Conservation (phyloP, 306 rosid genomes). For the Dalbergia cultrata region DNA sequence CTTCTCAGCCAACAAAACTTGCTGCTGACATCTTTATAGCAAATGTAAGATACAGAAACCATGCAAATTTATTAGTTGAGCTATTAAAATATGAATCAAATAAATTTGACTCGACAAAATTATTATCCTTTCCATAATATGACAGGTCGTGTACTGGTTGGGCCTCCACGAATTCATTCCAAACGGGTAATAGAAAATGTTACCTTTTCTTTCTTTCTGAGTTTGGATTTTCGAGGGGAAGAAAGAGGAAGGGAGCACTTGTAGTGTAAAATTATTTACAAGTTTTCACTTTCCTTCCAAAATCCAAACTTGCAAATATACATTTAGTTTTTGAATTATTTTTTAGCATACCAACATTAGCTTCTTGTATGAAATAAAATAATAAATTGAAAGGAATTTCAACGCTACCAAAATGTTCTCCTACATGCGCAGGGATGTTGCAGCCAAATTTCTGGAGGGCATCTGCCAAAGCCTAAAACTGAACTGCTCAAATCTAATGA, state of each 20-base stretch:
- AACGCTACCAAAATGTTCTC: slow-evolving; percentile 8
- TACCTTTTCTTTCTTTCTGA: no score
- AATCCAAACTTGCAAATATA: no score
- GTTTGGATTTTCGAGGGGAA: no score
- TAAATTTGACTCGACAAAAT: slow-evolving; percentile 2
- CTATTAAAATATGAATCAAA: not conserved
- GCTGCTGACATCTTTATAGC: slow-evolving; percentile 66
- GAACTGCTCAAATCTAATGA: slow-evolving; percentile 59
- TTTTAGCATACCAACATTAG: not conserved
- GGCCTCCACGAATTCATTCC: slow-evolving; percentile 69
- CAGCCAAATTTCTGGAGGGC: slow-evolving; percentile 43
- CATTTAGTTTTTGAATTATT: not conserved
- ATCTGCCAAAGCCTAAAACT: slow-evolving; percentile 60
- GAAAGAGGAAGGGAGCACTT: no score
- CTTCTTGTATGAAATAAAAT: not conserved
- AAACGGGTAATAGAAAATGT: slow-evolving; percentile 51
- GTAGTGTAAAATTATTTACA: no score
- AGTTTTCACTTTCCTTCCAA: no score
- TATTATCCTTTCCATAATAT: slow-evolving; percentile 6
- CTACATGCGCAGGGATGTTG: slow-evolving; percentile 51
- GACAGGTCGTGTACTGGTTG: slow-evolving; percentile 65
- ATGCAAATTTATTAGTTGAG: not conserved
- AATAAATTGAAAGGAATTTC: not conserved
- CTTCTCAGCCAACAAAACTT: slow-evolving; percentile 55
- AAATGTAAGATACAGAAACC: slow-evolving; percentile 48